Evolutionary conservation across 805 yeast genomes (phyloP).

Genomic region (Saccharomycopsis sp.): DNA sequence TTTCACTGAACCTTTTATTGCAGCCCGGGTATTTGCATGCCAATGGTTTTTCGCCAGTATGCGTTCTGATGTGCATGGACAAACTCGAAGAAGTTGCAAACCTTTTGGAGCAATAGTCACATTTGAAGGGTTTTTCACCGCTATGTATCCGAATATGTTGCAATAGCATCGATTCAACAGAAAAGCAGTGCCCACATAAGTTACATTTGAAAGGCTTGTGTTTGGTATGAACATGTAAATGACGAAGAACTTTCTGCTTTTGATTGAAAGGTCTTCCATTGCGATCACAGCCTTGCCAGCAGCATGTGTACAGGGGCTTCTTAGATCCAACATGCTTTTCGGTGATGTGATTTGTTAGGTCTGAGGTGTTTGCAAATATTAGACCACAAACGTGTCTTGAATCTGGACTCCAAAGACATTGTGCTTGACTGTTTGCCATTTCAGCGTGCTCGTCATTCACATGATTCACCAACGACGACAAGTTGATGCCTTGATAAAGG

Average conservation of each 20-base stretch:
- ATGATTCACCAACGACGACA: slow-evolving; percentile 51
- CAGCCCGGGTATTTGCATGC: slow-evolving; percentile 74
- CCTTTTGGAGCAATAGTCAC: slow-evolving; percentile 62
- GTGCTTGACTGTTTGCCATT: not conserved
- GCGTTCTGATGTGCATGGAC: slow-evolving; percentile 76
- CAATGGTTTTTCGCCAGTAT: slow-evolving; percentile 86
- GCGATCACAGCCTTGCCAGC: slow-evolving; percentile 63
- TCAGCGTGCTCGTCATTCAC: slow-evolving; percentile 35
- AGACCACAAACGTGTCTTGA: slow-evolving; percentile 40
- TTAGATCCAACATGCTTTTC: slow-evolving; percentile 67
- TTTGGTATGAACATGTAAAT: slow-evolving; percentile 57
- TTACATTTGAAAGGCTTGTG: slow-evolving; percentile 71
- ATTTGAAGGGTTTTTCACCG: slow-evolving; percentile 80
- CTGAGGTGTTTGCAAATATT: slow-evolving; percentile 44
- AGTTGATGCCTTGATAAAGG: slow-evolving; percentile 43
- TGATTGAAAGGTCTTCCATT: slow-evolving; percentile 6
- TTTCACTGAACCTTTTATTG: slow-evolving; percentile 77
- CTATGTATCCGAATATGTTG: slow-evolving; percentile 83
- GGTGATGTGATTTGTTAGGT: slow-evolving; percentile 63
- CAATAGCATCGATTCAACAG: slow-evolving; percentile 64
- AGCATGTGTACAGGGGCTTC: slow-evolving; percentile 56
- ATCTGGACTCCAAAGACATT: not conserved
- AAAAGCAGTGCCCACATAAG: slow-evolving; percentile 61
- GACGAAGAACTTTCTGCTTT: slow-evolving; percentile 2
- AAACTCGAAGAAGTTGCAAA: slow-evolving; percentile 80